Evolutionary conservation across 2,329 filamentous ascomycete species (phyloP).

Genomic region (Blastomyces gilchristii): DNA sequence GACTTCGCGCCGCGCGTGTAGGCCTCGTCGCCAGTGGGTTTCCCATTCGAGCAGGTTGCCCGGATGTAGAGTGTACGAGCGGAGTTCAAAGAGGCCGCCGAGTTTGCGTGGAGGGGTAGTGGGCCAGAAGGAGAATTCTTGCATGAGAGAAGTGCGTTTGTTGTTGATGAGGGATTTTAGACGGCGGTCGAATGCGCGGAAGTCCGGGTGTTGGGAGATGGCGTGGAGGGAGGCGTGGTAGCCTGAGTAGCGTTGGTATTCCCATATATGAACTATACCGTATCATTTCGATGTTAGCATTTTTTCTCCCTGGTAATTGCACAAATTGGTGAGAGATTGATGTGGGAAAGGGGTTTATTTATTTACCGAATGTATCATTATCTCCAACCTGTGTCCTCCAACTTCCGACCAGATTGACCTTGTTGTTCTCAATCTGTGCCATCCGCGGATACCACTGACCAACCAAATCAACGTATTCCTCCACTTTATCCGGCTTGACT

Average conservation of each 20-base stretch:
- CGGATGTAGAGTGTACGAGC: conserved; percentile 91
- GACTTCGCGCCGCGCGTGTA: conserved; percentile 83
- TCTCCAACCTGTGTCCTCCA: conserved; percentile 98
- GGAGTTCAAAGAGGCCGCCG: conserved; percentile 87
- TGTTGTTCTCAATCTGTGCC: conserved; percentile 74
- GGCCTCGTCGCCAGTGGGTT: conserved; percentile 88
- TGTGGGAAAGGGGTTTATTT: conserved; percentile 17
- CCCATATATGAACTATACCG: conserved; percentile 87
- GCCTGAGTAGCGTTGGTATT: conserved; percentile 93
- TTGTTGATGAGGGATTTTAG: conserved; percentile 74
- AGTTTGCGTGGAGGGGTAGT: conserved; percentile 82
- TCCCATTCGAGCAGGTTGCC: conserved; percentile 98
- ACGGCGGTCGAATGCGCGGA: conserved; percentile 69
- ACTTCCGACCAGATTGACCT: conserved; percentile 91
- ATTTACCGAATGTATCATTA: conserved; percentile 88
- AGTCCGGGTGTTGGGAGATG: conserved; percentile 75
- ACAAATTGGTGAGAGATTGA: not conserved
- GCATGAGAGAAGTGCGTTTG: conserved; percentile 89
- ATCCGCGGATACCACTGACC: conserved; percentile 88
- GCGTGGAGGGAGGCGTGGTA: conserved; percentile 86
- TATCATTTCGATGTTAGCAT: conserved; percentile 22
- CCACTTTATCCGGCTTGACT: conserved; percentile 88
- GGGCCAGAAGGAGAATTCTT: conserved; percentile 99
- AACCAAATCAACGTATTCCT: conserved; percentile 85
- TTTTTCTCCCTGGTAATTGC: conserved; percentile 7